phyloP scores from a whole-genome alignment of 2,329 filamentous ascomycete species.

The Cordyceps fumosorosea region DNA sequence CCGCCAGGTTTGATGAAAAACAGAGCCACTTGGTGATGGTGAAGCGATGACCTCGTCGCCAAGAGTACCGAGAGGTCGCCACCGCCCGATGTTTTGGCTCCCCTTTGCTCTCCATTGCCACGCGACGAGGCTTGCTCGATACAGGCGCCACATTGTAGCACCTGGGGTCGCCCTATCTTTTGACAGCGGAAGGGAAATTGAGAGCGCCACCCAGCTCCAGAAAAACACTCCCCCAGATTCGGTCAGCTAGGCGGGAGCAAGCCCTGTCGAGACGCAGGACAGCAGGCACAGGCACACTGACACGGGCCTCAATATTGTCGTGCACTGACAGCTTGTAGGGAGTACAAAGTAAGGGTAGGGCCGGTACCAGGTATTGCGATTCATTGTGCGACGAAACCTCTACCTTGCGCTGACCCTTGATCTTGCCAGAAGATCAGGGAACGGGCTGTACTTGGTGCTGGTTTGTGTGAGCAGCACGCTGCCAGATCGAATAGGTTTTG shows the following conservation, averaged over 20 bases:
- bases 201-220: background rate
- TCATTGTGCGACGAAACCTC: no score
- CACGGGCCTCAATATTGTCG: background rate
- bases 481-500: background rate
- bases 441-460: no score
- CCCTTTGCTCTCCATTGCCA: constrained; percentile 9
- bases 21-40: background rate
- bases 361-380: no score
- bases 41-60: background rate
- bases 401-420: no score
- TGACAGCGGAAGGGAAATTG: constrained; percentile 6
- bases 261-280: constrained; percentile 5
- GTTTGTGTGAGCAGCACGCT: no score
- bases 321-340: background rate
- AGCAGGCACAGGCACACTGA: background rate
- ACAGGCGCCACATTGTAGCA: constrained; percentile 12
- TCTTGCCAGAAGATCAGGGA: no score
- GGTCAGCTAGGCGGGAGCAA: constrained; percentile 7
- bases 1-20: background rate
- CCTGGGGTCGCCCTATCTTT: background rate
- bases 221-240: background rate
- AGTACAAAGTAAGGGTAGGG: no score
- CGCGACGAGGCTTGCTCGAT: constrained; percentile 13
- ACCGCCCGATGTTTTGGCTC: constrained; percentile 7
- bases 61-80: constrained; percentile 11